Conservation (phyloP, 2,329 filamentous ascomycete genomes). For the Fusarium devonianum region DNA sequence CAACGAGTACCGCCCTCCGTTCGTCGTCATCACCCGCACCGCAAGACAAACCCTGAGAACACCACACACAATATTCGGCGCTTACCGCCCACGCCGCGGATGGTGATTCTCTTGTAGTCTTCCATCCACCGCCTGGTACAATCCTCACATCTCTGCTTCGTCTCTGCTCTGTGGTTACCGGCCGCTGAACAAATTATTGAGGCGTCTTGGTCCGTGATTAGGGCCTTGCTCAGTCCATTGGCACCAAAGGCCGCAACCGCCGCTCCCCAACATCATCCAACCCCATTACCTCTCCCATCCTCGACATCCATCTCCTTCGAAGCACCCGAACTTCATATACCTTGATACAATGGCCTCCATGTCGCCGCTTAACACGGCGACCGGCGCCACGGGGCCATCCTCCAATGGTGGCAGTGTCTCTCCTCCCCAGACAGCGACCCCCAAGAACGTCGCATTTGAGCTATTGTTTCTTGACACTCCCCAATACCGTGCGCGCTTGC, state of each 20-base stretch:
- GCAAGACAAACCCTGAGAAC: slow-evolving; percentile 43
- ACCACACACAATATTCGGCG: slow-evolving; percentile 41
- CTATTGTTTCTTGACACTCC: slow-evolving; percentile 73
- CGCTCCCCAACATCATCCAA: slow-evolving; percentile 34
- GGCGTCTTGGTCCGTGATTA: slow-evolving; percentile 38
- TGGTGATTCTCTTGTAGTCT: slow-evolving; percentile 41
- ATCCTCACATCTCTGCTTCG: slow-evolving; percentile 26
- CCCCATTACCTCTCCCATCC: slow-evolving; percentile 29
- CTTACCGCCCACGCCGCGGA: slow-evolving; percentile 46
- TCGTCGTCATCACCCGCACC: slow-evolving; percentile 42
- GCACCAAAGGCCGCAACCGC: slow-evolving; percentile 47
- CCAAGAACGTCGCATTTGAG: slow-evolving; percentile 83
- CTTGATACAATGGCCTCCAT: slow-evolving; percentile 55
- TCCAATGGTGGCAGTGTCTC: slow-evolving; percentile 55
- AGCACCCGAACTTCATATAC: slow-evolving; percentile 38
- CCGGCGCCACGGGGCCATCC: slow-evolving; percentile 46
- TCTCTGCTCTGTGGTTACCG: slow-evolving; percentile 33
- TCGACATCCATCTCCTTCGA: slow-evolving; percentile 36
- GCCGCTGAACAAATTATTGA: slow-evolving; percentile 39
- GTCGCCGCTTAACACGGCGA: slow-evolving; percentile 52
- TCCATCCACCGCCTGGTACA: slow-evolving; percentile 31
- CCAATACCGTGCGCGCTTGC: slow-evolving; percentile 75
- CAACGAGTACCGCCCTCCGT: slow-evolving; percentile 31
- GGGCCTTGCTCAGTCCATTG: slow-evolving; percentile 37
- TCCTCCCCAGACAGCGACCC: slow-evolving; percentile 56